Evolutionary conservation across 257 asterid genomes (phyloP), one percentile per base, ranked within the genome.

Genomic region (Lycium ferocissimum): DNA sequence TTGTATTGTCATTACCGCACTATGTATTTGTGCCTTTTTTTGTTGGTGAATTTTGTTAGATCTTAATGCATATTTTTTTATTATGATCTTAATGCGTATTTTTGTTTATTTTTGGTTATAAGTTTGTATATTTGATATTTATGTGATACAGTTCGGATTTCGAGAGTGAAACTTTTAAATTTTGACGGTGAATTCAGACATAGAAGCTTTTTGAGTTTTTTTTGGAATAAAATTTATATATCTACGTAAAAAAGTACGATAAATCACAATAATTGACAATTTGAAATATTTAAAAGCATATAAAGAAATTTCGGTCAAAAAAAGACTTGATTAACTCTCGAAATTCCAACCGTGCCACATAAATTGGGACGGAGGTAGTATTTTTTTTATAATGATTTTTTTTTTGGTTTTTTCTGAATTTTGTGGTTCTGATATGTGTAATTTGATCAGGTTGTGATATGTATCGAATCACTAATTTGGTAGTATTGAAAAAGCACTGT

Each of bases 371-470:
- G 33, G 33, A 26, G 33, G 33, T 26, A 26, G 33, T 26, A 26
- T 26, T 26, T 26, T 86, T 80, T 37, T n/a, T n/a, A n/a, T n/a
- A n/a, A n/a, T n/a, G n/a, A n/a, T n/a, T n/a, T n/a, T n/a, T n/a
- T n/a, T n/a, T n/a, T n/a, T n/a, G n/a, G n/a, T n/a, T 12, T 61
- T 49, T 86, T 51, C 65, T 70, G 83, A 65, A 51, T 86, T 89
- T 58, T 59, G 49, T 88, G 9, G 45, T 66, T 15, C 15, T 12
- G 43, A 12, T 17, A 9, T 43, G 59, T 83, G 63, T 83, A 67
- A 65, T 83, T 83, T 93, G 92, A 93, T 89, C 96, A 95, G 97
- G 97, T 87, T 89, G 45, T 76, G 63, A 83, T 85, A 86, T 93
- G 92, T 86, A 22, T 85, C 89, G 83, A 82, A 86, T 84, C 67